Evolutionary conservation across 352 stramenopile genomes (phyloP), one percentile per base, ranked within the genome.

Genomic region (Plasmopara muralis): DNA sequence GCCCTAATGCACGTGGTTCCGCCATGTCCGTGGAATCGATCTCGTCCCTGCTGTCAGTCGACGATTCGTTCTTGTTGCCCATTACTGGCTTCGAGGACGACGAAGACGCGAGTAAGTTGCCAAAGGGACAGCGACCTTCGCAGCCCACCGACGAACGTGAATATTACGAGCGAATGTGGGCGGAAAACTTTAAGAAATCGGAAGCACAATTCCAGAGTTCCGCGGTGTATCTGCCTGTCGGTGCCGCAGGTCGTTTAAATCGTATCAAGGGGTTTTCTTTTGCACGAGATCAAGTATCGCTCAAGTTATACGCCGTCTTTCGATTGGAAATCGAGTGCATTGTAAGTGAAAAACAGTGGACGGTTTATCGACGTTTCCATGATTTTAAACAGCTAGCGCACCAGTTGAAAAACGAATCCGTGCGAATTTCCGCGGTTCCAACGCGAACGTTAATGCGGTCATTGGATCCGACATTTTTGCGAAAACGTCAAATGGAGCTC

Each of bases 311-410:
- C 69, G 78, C 80, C 0, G 78, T 92, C 9, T 92, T 89, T 51
- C 81, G 81, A 8, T 53, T 92, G 33, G 81, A 92, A 55, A 79
- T 92, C 52, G 82, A 92, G 65, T 89, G 79, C 56, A 88, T 87
- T 43, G 79, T 87, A 28, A 92, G 75, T 40, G 77, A 88, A 50
- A 92, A 92, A 59, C 82, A 89, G 50, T 92, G 82, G 82, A 92
- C 82, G 7, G 87, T 92, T 57, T 92, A 92, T 61, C 66, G 82
- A 6, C 76, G 82, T 29, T 92, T 89, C 62, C 78, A 92, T 60
- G 82, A 92, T 64, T 92, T 92, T 45, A 89, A 88, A 42, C 74
- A 92, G 53, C 74, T 92, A 28, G 77, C 77, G 44, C 75, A 89
- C 47, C 82, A 87, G 64, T 62, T 92, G 47, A 92, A 88, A 62